phyloP scores from a whole-genome alignment of 345 rosid species.

The Xanthoceras sorbifolium region DNA sequence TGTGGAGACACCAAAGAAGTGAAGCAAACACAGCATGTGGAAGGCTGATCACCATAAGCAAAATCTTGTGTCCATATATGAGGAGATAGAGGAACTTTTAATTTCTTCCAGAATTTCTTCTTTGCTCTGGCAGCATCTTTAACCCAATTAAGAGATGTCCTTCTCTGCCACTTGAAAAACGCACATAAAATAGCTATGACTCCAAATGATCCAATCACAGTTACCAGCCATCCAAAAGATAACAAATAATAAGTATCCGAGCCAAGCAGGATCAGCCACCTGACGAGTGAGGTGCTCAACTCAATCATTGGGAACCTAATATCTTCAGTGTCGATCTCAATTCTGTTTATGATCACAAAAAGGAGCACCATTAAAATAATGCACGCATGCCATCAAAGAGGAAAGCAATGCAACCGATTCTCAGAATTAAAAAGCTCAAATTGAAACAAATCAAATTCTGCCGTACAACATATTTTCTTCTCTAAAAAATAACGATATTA shows the following conservation, averaged over 20 bases:
- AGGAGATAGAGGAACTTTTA: conserved; percentile 56
- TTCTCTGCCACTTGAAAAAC: conserved; percentile 63
- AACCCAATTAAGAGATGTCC: conserved; percentile 52
- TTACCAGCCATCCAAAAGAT: conserved; percentile 50
- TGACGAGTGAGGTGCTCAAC: conserved; percentile 39
- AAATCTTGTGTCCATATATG: conserved; percentile 65
- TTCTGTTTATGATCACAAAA: neutral
- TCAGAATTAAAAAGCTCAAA: no score
- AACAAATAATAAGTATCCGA: conserved; percentile 40
- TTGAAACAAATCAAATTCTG: no score
- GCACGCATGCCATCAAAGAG: no score
- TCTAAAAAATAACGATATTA: no score
- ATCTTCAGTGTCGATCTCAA: neutral
- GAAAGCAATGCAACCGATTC: no score
- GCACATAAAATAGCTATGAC: conserved; percentile 43
- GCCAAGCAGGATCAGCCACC: conserved; percentile 32
- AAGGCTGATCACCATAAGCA: conserved; percentile 43
- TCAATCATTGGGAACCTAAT: conserved; percentile 40
- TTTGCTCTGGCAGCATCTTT: conserved; percentile 66
- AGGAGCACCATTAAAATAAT: no score
- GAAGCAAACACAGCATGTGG: conserved; percentile 67
- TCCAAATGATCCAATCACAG: conserved; percentile 41
- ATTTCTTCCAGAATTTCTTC: conserved; percentile 56
- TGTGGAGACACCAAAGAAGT: conserved; percentile 47
- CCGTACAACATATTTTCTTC: no score